Percentiles rank a stretch among this genome's conserved stretches.
Evolutionary conservation across 768 basidiomycete species (phyloP).

Genomic region (Mycena galopus): DNA sequence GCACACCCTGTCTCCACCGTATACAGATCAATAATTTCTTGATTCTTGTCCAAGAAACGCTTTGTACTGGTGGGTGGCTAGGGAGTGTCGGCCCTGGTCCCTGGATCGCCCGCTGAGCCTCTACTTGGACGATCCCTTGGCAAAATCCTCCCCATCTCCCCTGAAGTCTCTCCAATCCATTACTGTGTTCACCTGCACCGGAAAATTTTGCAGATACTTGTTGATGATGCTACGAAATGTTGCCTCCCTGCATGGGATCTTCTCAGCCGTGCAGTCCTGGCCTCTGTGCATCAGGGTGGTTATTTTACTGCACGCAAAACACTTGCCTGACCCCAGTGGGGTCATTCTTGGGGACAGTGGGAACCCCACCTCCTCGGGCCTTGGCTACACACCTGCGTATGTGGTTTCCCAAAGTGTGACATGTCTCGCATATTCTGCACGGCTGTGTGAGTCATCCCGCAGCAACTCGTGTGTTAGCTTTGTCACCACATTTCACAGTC

Average conservation of each 20-base stretch:
- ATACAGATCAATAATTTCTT: slow-evolving; percentile 18
- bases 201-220: not conserved
- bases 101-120: slow-evolving; percentile 18
- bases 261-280: slow-evolving; percentile 17
- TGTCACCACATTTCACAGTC: too few species aligned
- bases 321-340: slow-evolving; percentile 18
- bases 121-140: too few species aligned
- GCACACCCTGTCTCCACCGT: slow-evolving; percentile 21
- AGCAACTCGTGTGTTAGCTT: too few species aligned
- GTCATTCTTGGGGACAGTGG: slow-evolving; percentile 26
- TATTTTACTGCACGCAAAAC: slow-evolving; percentile 26
- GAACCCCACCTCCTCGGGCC: slow-evolving; percentile 10
- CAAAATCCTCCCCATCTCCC: too few species aligned
- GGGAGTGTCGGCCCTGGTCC: slow-evolving; percentile 18
- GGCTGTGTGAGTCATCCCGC: too few species aligned
- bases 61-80: slow-evolving; percentile 23
- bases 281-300: slow-evolving; percentile 3
- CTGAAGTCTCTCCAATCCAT: slow-evolving; percentile 29
- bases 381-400: not conserved
- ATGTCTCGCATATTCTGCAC: too few species aligned
- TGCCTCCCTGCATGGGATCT: too few species aligned
- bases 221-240: slow-evolving; percentile 3
- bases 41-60: slow-evolving; percentile 16
- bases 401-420: not conserved
- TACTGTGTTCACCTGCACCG: not conserved